Evolutionary conservation across 495 filamentous ascomycete genomes (phyloP), one percentile per base, ranked within the genome.

Genomic region (Thermochaetoides thermophila): DNA sequence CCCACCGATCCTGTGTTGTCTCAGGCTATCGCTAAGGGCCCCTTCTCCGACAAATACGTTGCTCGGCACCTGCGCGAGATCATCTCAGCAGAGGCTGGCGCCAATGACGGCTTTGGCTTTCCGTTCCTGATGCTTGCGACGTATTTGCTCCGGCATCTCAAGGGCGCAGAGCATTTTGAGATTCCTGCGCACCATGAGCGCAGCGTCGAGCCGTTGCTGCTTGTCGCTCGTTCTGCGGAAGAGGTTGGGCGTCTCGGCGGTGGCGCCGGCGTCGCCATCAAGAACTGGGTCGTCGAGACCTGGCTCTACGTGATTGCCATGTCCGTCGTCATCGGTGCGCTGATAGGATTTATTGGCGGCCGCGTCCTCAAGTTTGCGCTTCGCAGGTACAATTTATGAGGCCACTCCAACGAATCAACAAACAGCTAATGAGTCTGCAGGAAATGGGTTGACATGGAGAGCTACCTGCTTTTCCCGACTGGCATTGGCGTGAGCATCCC

Each of bases 381-480:
- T 17, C 34, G 34, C 34, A 36, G n/a, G 34, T n/a, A 31, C 6
- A 6, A 11, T 24, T 24, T n/a, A n/a, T n/a, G n/a, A n/a, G n/a
- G n/a, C n/a, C n/a, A n/a, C n/a, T n/a, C n/a, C n/a, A n/a, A n/a
- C n/a, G n/a, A n/a, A n/a, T n/a, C n/a, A n/a, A n/a, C n/a, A n/a
- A n/a, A n/a, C n/a, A n/a, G n/a, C n/a, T n/a, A n/a, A n/a, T n/a
- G n/a, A n/a, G n/a, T n/a, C 11, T 24, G 72, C 39, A 74, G 68
- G 39, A 76, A 69, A 36, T 91, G 78, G 59, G 76, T 92, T 17
- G 85, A 93, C 40, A 58, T 75, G 7, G 84, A 92, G 54, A 84
- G 78, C 53, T 89, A 87, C 50, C 56, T 89, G 4, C 74, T 93
- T 4, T 87, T 83, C 56, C 78, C 81, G 1, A 84, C 85, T 32